Evolutionary conservation across 495 filamentous ascomycete species (phyloP), one percentile per base, ranked within the genome.

Genomic region (Amniculicola lignicola): DNA sequence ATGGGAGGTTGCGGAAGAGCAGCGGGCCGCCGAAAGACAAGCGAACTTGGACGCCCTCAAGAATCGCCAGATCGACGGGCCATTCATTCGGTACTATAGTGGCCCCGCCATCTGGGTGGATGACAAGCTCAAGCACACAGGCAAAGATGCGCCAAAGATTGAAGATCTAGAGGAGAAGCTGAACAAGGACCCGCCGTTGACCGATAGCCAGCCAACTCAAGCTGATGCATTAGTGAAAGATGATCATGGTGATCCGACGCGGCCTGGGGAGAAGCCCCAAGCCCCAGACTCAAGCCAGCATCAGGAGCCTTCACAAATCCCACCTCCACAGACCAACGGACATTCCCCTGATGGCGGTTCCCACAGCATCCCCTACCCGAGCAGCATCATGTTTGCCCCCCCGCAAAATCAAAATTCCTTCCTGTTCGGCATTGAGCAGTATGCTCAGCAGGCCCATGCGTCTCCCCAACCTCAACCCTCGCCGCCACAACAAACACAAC

Each of bases 31-130:
- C 65, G 89, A 92, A 69, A 76, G 89, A 63, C 76, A 80, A 66
- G 83, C 81, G 21, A 92, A 86, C 69, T 80, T 95, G 36, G 88
- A 88, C 21, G 90, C 89, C 15, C 67, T 95, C 43, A 85, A 94
- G 61, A 92, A 88, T 66, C 81, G 89, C 25, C 87, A 86, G 42
- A 76, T 97, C 14, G 85, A 89, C 49, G 93, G 93, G 0, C 90
- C 93, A 1, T 89, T 96, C 10, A 83, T 96, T 37, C 89, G 88
- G 14, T 93, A 85, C 70, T 98, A 88, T 86, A 97, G 92, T 70
- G 93, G 93, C 9, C 74, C 87, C 54, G 89, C 84, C 39, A 82
- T 86, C 51, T 87, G 86, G 78, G 75, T 74, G 40, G 85, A 88
- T 68, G 89, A 86, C 24, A 87, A 85, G 63, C 72, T 92, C 52